Conservation (phyloP, 192 early-diverging fungal genomes). For the Phlyctochytrium arcticum region DNA sequence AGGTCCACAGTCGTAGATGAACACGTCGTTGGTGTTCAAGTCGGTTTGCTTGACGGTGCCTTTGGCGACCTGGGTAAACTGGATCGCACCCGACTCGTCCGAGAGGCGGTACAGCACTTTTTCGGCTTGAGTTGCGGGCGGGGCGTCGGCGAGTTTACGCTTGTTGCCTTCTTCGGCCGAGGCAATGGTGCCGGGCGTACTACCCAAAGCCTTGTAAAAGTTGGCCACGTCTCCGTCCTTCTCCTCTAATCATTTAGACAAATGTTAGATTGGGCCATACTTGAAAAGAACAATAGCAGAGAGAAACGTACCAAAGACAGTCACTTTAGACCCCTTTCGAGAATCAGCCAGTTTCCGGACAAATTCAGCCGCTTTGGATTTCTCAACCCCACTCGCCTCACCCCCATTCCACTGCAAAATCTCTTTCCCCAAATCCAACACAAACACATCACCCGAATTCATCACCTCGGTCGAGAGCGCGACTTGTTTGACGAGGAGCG, state of each 20-base stretch:
- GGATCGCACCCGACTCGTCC: constrained; percentile 15
- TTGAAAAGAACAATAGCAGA: constrained; percentile 26
- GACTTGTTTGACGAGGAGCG: constrained; percentile 62
- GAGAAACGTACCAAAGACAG: constrained; percentile 56
- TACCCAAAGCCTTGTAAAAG: constrained; percentile 40
- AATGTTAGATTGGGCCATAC: constrained; percentile 55
- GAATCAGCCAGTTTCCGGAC: constrained; percentile 56
- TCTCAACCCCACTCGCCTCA: constrained; percentile 59
- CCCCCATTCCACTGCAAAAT: constrained; percentile 71
- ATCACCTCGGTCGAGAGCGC: constrained; percentile 43
- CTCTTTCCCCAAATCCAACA: constrained; percentile 63
- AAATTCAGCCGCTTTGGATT: constrained; percentile 66
- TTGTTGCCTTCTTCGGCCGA: constrained; percentile 42
- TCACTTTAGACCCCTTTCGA: constrained; percentile 55
- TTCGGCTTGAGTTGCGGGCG: constrained; percentile 10
- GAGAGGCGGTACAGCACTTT: constrained; percentile 46
- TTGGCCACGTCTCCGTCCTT: neutral
- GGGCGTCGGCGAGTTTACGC: constrained; percentile 5
- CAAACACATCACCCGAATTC: constrained; percentile 72
- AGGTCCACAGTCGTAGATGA: constrained; percentile 59
- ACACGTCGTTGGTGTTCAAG: constrained; percentile 64
- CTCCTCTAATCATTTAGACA: constrained; percentile 47
- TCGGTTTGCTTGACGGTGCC: constrained; percentile 37
- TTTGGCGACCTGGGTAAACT: constrained; percentile 54
- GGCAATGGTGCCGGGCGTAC: constrained; percentile 56